Percentiles rank a stretch among this genome's conserved stretches.
Evolutionary conservation across 2,329 filamentous ascomycete species (phyloP).

Genomic region (Microsporum canis): DNA sequence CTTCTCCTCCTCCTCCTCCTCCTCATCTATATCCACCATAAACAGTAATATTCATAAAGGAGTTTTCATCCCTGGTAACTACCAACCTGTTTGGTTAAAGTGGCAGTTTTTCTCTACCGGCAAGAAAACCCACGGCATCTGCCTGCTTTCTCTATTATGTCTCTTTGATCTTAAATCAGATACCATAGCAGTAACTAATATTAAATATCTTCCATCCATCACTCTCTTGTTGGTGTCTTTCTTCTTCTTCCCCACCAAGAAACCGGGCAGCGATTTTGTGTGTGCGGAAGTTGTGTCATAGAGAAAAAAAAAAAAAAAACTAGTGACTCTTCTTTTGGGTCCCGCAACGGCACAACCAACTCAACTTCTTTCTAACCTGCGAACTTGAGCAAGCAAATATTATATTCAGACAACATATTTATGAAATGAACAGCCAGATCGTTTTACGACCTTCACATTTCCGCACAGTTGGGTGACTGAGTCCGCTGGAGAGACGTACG

Average conservation of each 20-base stretch:
- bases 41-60: too few relatives aligned
- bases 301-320: background rate
- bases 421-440: conserved; percentile 1
- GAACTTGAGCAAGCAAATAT: too few relatives aligned
- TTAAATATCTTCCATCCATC: background rate
- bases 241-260: background rate
- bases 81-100: too few relatives aligned
- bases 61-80: too few relatives aligned
- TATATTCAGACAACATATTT: background rate
- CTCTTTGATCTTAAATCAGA: too few relatives aligned
- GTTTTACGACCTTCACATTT: background rate
- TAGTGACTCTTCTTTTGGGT: background rate
- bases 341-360: conserved; percentile 3
- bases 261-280: background rate
- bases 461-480: conserved; percentile 1
- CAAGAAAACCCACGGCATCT: too few relatives aligned
- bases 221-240: background rate
- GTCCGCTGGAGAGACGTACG: background rate
- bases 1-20: background rate
- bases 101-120: too few relatives aligned
- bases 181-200: too few relatives aligned
- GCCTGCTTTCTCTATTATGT: too few relatives aligned
- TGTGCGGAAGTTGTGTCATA: conserved; percentile 1
- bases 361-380: too few relatives aligned
- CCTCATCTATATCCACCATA: too few relatives aligned